Conservation (phyloP, 257 asterid species). For the Scutellaria minor region DNA sequence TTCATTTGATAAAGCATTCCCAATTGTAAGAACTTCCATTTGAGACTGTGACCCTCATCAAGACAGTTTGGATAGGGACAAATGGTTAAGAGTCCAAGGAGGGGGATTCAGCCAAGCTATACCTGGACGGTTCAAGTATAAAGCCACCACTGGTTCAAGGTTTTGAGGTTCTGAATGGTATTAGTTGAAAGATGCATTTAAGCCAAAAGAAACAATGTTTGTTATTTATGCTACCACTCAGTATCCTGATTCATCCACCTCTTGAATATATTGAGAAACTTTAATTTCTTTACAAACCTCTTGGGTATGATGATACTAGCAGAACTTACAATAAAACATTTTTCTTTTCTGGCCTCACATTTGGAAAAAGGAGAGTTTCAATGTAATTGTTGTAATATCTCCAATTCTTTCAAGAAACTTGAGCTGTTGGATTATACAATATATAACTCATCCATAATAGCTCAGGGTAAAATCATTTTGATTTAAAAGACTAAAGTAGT, state of each 20-base stretch:
- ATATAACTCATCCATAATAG: slow-evolving; percentile 19
- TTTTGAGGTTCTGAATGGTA: slow-evolving; percentile 2
- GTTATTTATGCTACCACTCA: neutral
- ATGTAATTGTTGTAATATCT: neutral
- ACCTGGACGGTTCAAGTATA: neutral
- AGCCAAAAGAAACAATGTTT: neutral
- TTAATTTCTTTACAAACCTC: neutral
- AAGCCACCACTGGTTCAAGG: neutral
- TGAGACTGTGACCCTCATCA: neutral
- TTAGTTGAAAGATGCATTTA: neutral
- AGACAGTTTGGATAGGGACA: neutral
- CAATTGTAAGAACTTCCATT: slow-evolving; percentile 1
- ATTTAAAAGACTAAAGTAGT: slow-evolving; percentile 3
- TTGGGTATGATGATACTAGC: neutral
- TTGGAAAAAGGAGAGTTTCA: slow-evolving; percentile 16
- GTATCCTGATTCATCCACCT: neutral
- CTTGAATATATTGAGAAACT: neutral
- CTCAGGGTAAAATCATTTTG: slow-evolving; percentile 11
- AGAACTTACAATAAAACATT: neutral
- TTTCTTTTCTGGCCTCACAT: slow-evolving; percentile 12
- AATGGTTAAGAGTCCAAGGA: neutral
- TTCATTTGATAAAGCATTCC: neutral
- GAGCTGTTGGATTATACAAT: neutral
- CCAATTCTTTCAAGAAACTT: slow-evolving; percentile 15
- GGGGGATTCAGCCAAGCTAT: slow-evolving; percentile 4